Percentiles rank a stretch among this genome's conserved stretches.
Evolutionary conservation across 495 filamentous ascomycete genomes (phyloP).

Genomic region (Rhypophila decipiens): DNA sequence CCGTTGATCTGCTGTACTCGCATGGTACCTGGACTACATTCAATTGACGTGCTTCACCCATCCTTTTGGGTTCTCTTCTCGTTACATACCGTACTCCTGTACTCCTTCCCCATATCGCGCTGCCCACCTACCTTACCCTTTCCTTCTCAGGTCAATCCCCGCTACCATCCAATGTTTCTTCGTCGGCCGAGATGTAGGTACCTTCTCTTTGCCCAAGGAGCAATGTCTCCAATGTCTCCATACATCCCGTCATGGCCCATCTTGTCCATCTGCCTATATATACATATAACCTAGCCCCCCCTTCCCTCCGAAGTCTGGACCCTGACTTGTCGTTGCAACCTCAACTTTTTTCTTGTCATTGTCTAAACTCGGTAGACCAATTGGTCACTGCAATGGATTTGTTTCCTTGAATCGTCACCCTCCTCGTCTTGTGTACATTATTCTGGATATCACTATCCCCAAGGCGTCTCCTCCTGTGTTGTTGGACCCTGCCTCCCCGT

Average conservation of each 20-base stretch:
- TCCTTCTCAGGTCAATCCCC: constrained; percentile 6
- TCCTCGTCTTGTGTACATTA: constrained; percentile 16
- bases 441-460: constrained; percentile 8
- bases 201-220: constrained; percentile 9
- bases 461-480: constrained; percentile 15
- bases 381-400: constrained; percentile 34
- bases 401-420: constrained; percentile 31
- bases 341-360: constrained; percentile 29
- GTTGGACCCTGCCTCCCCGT: constrained; percentile 25
- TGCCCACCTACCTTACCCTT: constrained; percentile 2
- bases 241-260: constrained; percentile 6
- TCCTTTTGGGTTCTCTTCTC: neutral
- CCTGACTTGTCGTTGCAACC: constrained; percentile 23
- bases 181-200: constrained; percentile 9
- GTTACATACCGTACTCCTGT: neutral
- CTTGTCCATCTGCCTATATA: constrained; percentile 16
- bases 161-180: constrained; percentile 12
- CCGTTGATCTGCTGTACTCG: constrained; percentile 11
- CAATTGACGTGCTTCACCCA: neutral
- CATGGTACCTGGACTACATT: constrained; percentile 1
- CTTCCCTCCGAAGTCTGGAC: constrained; percentile 38
- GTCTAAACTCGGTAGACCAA: constrained; percentile 28
- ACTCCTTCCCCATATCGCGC: neutral
- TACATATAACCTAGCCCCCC: constrained; percentile 40
- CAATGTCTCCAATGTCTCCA: no score